Evolutionary conservation across 148 eudicot species (phyloP), one percentile per base, ranked within the genome.

Genomic region (Rhododendron henanense): DNA sequence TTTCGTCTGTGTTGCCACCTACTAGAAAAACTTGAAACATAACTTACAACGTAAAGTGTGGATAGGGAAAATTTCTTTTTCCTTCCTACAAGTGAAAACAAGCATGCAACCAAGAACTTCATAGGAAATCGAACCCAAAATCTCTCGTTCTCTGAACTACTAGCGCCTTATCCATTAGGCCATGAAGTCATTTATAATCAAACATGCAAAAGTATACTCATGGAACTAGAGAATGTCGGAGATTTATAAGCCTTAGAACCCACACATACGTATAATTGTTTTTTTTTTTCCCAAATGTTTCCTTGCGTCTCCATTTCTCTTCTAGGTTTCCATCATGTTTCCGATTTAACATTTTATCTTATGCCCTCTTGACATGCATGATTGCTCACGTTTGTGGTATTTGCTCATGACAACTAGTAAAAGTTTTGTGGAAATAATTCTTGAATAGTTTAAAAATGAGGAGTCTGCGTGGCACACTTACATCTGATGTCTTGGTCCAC

Each of bases 371-470:
- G 87, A 97, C 98, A 50, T 93, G 98, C 94, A 95, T 93, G 98
- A 94, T 95, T 89, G 98, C 99, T 88, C 98, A 97, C 85, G 94
- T 94, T 88, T 97, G 98, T 90, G 98, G 99, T 95, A 93, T 75
- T 94, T 59, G 84, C 85, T 78, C 76, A 73, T 73, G 80, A 31
- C 39, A 83, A 41, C 59, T 28, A 39, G 25, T 39, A 16, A 51
- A 9, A 14, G 77, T 80, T 74, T 18, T 81, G 78, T 44, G n/a
- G n/a, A n/a, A n/a, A n/a, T n/a, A n/a, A n/a, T n/a, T n/a, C n/a
- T n/a, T n/a, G n/a, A n/a, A n/a, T n/a, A n/a, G n/a, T n/a, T n/a
- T n/a, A n/a, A n/a, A n/a, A n/a, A n/a, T n/a, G n/a, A n/a, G 39
- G 55, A 59, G 41, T 53, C 21, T 59, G 31, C 18, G 23, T 63